Percentiles rank a stretch among this genome's conserved stretches.
These are phyloP conservation scores for Chrysanthemum makinoi DNA, from an alignment of 129 eudicot species.

Conservation along the genomic window DNA sequence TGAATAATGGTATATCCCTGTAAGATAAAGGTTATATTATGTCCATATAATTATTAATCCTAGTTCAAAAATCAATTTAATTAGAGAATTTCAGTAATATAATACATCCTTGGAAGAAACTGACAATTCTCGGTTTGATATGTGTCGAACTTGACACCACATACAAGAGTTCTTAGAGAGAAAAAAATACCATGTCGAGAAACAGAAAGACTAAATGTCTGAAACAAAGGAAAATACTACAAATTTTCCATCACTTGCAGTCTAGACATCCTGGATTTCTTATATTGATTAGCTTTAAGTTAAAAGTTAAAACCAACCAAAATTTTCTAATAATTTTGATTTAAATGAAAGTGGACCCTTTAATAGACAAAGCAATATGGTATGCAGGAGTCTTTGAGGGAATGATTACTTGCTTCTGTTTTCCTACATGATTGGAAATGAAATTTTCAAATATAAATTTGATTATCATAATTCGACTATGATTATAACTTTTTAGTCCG, in stretches of 20 bases:
- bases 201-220: too few relatives aligned
- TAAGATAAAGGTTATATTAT: neutral
- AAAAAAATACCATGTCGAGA: too few relatives aligned
- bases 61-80: too few relatives aligned
- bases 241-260: too few relatives aligned
- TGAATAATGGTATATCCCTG: neutral
- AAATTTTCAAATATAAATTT: neutral
- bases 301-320: neutral
- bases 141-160: too few relatives aligned
- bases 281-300: neutral
- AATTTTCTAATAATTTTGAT: neutral
- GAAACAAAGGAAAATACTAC: too few relatives aligned
- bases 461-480: neutral
- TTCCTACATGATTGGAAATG: constrained; percentile 18
- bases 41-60: too few relatives aligned
- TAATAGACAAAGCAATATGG: constrained; percentile 32
- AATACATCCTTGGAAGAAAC: too few relatives aligned
- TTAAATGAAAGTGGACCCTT: constrained; percentile 23
- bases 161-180: too few relatives aligned
- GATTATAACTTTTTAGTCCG: neutral
- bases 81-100: too few relatives aligned
- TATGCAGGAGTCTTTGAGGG: constrained; percentile 12
- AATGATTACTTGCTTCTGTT: constrained; percentile 26
- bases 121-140: too few relatives aligned
- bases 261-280: too few relatives aligned